phyloP scores from a whole-genome alignment of 2,329 filamentous ascomycete species.

The Colletotrichum gloeosporioides region DNA sequence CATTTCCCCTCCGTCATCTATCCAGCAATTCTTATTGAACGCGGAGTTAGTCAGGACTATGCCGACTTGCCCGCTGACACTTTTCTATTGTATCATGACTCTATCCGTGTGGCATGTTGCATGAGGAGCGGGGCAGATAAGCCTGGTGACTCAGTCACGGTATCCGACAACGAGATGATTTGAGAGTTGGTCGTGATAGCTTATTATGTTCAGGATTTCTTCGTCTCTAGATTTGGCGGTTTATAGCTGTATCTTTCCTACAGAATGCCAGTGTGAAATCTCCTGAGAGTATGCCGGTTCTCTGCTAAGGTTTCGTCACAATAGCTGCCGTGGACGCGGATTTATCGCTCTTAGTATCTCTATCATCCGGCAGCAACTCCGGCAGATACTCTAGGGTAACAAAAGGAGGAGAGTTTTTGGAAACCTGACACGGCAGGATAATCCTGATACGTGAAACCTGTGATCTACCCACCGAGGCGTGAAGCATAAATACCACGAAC shows the following conservation, averaged over 20 bases:
- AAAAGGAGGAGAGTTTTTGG: fast-evolving
- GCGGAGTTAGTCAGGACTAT: neutral
- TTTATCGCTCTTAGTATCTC: neutral
- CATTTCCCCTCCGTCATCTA: neutral
- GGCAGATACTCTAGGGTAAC: neutral
- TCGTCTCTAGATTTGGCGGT: no score
- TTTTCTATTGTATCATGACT: neutral
- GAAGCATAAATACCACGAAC: neutral
- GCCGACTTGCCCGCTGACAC: neutral
- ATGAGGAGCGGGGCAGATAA: neutral
- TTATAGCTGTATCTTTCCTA: no score
- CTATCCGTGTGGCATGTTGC: neutral
- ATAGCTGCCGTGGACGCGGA: neutral
- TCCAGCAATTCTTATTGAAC: neutral
- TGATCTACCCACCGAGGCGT: neutral
- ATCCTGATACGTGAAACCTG: neutral
- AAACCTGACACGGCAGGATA: fast-evolving
- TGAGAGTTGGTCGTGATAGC: neutral
- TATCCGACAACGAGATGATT: neutral
- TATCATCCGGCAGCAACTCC: neutral
- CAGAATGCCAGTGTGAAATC: neutral
- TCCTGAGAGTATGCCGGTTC: neutral
- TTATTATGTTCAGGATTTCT: neutral
- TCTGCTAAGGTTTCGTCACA: neutral
- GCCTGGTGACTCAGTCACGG: neutral